Evolutionary conservation across 2,329 filamentous ascomycete genomes (phyloP), one percentile per base, ranked within the genome.

Genomic region (Huntiella decipiens): DNA sequence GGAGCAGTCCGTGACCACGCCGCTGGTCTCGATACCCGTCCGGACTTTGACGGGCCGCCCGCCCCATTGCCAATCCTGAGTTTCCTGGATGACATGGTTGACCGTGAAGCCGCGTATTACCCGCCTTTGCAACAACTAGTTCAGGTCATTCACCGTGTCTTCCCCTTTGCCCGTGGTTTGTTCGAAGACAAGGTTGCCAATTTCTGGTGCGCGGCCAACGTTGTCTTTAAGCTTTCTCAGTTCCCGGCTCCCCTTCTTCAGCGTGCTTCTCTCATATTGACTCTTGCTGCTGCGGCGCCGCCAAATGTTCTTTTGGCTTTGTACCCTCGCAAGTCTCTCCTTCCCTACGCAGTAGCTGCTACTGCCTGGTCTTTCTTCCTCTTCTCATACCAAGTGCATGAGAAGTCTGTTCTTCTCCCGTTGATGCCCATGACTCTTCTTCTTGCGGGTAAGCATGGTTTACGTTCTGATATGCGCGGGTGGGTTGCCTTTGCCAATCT

Each of bases 101-200:
- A 85, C 53, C 68, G 70, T 13, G 66, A 76, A 3, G 74, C 82
- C 1, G 69, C 73, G 57, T 78, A 84, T 56, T 91, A 84, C 56
- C 79, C 84, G 1, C 60, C 83, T 10, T 56, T 87, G 4, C 74
- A 91, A 56, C 86, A 94, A 59, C 56, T 92, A 33, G 67, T 79
- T 0, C 92, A 98, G 61, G 74, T 86, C 54, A 63, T 95, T 8
- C 84, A 95, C 59, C 80, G 91, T n/a, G 73, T 96, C 48, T 96
- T 98, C 56, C 91, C 92, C 1, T 95, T 98, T 57, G 77, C 87
- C 1, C 77, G 91, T n/a, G 91, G 91, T 3, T 66, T 98, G 5
- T 98, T 96, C 56, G 92, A 98, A 63, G 91, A 96, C 66, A 98
- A 98, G 62, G 92, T 98, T 15, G 91, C 91, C 56, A 98, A 98